These are phyloP conservation scores for Santalum album DNA, from an alignment of 164 flowering plant species.

Conservation along the genomic window DNA sequence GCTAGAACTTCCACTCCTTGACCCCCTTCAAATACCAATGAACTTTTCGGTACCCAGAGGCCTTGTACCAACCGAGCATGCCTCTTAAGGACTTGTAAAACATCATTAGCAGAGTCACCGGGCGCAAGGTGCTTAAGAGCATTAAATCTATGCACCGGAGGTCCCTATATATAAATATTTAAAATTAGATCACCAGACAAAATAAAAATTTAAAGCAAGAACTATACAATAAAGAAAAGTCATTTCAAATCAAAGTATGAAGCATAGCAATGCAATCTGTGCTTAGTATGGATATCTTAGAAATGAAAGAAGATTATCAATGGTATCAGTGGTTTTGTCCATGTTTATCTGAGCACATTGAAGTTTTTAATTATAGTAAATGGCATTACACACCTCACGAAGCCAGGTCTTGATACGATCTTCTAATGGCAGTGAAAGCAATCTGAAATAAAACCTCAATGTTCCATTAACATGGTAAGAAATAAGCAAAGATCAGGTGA, in stretches of 20 bases:
- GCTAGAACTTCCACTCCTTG: conserved; percentile 12
- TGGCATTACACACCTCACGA: conserved; percentile 50
- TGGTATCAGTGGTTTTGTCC: too few species aligned
- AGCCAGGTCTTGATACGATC: conserved; percentile 47
- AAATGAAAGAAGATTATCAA: too few species aligned
- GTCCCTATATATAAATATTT: conserved; percentile 30
- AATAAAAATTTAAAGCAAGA: background rate
- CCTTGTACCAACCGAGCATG: conserved; percentile 66
- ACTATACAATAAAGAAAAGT: background rate
- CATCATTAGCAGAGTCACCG: conserved; percentile 36
- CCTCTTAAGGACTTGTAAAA: conserved; percentile 36
- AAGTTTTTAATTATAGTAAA: background rate
- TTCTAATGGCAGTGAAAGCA: conserved; percentile 54
- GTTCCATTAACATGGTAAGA: too few species aligned
- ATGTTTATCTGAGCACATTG: too few species aligned
- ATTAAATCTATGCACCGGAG: conserved; percentile 40
- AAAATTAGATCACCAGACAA: background rate
- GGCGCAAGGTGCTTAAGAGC: conserved; percentile 62
- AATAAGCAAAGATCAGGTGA: too few species aligned
- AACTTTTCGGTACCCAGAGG: conserved; percentile 56
- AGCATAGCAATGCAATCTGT: background rate
- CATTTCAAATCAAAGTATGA: background rate
- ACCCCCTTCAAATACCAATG: conserved; percentile 16
- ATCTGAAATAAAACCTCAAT: conserved; percentile 20
- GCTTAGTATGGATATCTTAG: too few species aligned